Evolutionary conservation across 2,329 filamentous ascomycete species (phyloP).

Genomic region (Bipolaris victoriae): DNA sequence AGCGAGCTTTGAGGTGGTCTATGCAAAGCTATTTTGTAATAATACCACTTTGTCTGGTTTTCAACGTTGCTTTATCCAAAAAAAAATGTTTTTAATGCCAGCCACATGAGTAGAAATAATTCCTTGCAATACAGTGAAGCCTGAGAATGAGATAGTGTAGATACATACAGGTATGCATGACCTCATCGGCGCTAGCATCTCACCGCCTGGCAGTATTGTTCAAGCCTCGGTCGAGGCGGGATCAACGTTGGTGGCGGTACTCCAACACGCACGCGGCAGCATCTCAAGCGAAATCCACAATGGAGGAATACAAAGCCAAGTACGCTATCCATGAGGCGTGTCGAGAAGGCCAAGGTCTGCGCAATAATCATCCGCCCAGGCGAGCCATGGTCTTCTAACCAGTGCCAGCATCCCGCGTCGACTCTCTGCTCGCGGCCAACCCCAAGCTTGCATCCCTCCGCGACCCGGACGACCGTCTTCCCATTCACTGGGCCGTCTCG

Average conservation of each 20-base stretch:
- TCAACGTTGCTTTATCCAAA: too few species aligned
- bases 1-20: slow-evolving; percentile 5
- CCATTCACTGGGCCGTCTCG: slow-evolving; percentile 93
- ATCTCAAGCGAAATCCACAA: neutral
- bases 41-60: too few species aligned
- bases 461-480: slow-evolving; percentile 87
- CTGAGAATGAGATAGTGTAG: too few species aligned
- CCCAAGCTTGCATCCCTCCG: slow-evolving; percentile 74
- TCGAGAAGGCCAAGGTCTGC: slow-evolving; percentile 79
- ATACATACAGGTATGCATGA: neutral
- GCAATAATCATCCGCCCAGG: slow-evolving; percentile 2
- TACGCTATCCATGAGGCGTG: slow-evolving; percentile 88
- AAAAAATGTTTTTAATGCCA: too few species aligned
- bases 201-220: slow-evolving; percentile 2
- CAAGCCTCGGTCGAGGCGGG: slow-evolving; percentile 13
- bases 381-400: slow-evolving; percentile 67
- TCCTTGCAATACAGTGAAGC: too few species aligned
- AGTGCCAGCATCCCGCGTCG: slow-evolving; percentile 67
- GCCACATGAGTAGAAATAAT: too few species aligned
- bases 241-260: neutral
- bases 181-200: neutral
- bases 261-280: neutral
- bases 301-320: slow-evolving; percentile 58
- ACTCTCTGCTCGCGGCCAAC: slow-evolving; percentile 78
- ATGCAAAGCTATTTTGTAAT: neutral